These are phyloP conservation scores for Miscanthus lutarioriparius DNA, from an alignment of 176 grass and related monocot species.

Conservation along the genomic window DNA sequence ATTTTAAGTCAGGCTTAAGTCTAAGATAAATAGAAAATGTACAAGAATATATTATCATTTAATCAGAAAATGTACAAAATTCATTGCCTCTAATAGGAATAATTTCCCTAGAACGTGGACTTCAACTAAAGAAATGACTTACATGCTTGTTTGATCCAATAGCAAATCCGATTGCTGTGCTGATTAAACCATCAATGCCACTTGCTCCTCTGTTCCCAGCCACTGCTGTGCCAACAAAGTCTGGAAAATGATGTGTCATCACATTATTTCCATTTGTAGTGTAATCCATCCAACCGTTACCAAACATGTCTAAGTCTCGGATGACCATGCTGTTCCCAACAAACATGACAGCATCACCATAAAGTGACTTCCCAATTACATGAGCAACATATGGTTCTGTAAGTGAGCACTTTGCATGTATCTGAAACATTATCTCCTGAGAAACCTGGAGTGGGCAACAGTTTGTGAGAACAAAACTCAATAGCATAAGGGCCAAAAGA, in stretches of 20 bases:
- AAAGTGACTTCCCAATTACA: constrained; percentile 67
- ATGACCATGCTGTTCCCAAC: constrained; percentile 96
- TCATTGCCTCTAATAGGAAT: background rate
- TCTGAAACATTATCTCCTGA: constrained; percentile 76
- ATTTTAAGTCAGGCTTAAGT: background rate
- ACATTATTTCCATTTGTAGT: constrained; percentile 29
- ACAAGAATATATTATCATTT: constrained; percentile 19
- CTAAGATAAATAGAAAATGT: constrained; percentile 20
- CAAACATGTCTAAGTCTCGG: constrained; percentile 94
- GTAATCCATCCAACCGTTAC: constrained; percentile 59
- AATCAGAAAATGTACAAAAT: constrained; percentile 14
- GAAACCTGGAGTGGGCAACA: constrained; percentile 58
- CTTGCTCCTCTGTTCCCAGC: constrained; percentile 93
- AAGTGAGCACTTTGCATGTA: constrained; percentile 61
- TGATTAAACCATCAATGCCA: constrained; percentile 99
- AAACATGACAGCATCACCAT: constrained; percentile 62
- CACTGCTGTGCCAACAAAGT: constrained; percentile 66
- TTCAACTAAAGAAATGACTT: constrained; percentile 30
- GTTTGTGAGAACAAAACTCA: constrained; percentile 40
- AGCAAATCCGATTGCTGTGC: constrained; percentile 85
- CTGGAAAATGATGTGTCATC: constrained; percentile 34
- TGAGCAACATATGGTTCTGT: constrained; percentile 92
- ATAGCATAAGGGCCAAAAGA: background rate
- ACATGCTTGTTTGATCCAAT: constrained; percentile 82
- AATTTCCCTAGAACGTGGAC: background rate